phyloP scores from a whole-genome alignment of 2,329 filamentous ascomycete species.

The Fusarium metavorans region DNA sequence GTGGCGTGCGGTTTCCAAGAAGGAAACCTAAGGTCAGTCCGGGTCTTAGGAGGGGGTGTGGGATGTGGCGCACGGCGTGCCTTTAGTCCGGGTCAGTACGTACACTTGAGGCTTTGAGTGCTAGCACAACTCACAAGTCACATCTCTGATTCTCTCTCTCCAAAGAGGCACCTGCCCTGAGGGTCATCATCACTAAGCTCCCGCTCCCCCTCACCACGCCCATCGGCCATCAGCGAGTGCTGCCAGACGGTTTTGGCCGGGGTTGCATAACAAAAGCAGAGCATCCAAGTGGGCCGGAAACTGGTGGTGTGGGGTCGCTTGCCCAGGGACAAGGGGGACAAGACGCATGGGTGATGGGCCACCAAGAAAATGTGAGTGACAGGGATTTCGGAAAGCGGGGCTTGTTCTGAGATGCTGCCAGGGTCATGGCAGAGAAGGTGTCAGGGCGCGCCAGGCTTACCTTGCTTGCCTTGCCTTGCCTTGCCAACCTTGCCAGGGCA shows the following conservation, averaged over 20 bases:
- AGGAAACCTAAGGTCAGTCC: background rate
- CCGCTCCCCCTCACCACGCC: conserved; percentile 32
- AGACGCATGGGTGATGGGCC: background rate
- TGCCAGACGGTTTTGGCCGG: conserved; percentile 31
- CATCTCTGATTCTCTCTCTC: conserved; percentile 1
- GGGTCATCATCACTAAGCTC: conserved; percentile 35
- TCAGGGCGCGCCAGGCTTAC: background rate
- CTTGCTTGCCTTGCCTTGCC: background rate
- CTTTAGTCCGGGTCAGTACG: background rate
- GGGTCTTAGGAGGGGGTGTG: background rate
- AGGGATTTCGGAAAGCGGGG: conserved; percentile 10
- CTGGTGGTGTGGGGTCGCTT: conserved; percentile 32
- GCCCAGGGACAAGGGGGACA: conserved; percentile 24
- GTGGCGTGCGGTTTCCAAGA: conserved; percentile 20
- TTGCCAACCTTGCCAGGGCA: conserved; percentile 13
- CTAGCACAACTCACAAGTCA: background rate
- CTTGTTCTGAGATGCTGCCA: conserved; percentile 1
- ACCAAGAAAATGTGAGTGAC: conserved; percentile 16
- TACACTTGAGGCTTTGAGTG: background rate
- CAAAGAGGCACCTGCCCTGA: conserved; percentile 36
- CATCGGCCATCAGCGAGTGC: conserved; percentile 21
- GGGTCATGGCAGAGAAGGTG: conserved; percentile 17
- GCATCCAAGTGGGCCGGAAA: background rate
- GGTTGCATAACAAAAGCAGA: conserved; percentile 11
- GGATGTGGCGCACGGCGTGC: conserved; percentile 6